Conservation (phyloP, 805 yeast genomes). For the Saccharomyces jurei region DNA sequence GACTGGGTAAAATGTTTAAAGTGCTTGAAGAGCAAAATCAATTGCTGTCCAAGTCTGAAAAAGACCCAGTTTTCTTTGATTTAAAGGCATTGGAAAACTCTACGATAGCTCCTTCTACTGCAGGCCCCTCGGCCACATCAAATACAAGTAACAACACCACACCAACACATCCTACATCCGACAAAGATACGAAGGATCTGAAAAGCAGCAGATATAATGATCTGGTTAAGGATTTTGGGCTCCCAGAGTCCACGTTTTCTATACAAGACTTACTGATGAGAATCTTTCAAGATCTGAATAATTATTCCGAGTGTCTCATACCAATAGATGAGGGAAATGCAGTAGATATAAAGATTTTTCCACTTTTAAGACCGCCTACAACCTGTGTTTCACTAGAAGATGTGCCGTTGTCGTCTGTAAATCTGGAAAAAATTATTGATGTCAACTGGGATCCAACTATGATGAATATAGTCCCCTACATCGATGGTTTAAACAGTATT, state of each 20-base stretch:
- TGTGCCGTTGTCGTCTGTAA: constrained; percentile 88
- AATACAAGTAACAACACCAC: background rate
- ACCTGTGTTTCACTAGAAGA: constrained; percentile 69
- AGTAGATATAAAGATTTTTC: constrained; percentile 89
- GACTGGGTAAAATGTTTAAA: constrained; percentile 82
- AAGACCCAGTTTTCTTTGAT: constrained; percentile 33
- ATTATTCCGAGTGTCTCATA: constrained; percentile 90
- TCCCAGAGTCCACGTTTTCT: constrained; percentile 31
- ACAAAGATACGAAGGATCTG: constrained; percentile 5
- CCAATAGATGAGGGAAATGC: constrained; percentile 86
- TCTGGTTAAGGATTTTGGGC: constrained; percentile 23
- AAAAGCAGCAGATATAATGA: constrained; percentile 14
- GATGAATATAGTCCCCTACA: constrained; percentile 76
- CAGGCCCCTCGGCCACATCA: constrained; percentile 4
- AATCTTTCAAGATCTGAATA: constrained; percentile 87
- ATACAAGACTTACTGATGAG: constrained; percentile 79
- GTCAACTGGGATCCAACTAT: constrained; percentile 96
- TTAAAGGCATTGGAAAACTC: constrained; percentile 14
- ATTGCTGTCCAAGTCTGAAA: constrained; percentile 51
- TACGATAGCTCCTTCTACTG: constrained; percentile 2
- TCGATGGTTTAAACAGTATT: constrained; percentile 83
- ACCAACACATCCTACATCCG: constrained; percentile 1
- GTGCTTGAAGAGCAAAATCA: constrained; percentile 86
- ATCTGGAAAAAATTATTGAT: constrained; percentile 64
- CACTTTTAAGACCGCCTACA: constrained; percentile 75